Percentiles rank a stretch among this genome's conserved stretches.
Conservation (phyloP, 305 asterid genomes). For the Fraxinus baroniana region DNA sequence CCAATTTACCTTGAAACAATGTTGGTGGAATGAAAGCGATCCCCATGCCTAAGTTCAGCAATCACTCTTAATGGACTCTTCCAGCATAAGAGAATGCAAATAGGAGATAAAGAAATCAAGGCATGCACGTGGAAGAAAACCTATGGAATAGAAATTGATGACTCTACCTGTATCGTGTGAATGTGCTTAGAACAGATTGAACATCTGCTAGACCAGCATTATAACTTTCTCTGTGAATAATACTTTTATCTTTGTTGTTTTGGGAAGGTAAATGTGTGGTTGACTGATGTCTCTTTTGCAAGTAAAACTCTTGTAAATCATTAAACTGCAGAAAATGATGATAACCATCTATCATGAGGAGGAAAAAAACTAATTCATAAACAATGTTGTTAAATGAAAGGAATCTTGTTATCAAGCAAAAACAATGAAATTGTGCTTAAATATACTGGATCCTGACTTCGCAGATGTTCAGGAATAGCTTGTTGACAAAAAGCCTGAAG, state of each 20-base stretch:
- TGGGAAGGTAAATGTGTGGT: conserved; percentile 38
- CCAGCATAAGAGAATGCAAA: conserved; percentile 21
- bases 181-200: conserved; percentile 69
- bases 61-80: conserved; percentile 80
- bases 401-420: not conserved
- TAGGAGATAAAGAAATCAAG: conserved; percentile 23
- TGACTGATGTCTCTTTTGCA: conserved; percentile 67
- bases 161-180: conserved; percentile 72
- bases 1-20: conserved; percentile 70
- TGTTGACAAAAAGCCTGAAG: not conserved
- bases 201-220: conserved; percentile 67
- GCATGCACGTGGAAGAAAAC: conserved; percentile 12
- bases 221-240: conserved; percentile 55
- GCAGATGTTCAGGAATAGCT: not conserved
- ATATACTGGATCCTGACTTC: not conserved
- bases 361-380: not conserved
- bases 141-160: conserved; percentile 10
- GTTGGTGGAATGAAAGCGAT: conserved; percentile 78
- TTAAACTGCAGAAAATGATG: conserved; percentile 45
- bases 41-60: conserved; percentile 82
- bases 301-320: conserved; percentile 79
- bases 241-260: conserved; percentile 38
- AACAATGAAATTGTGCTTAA: not conserved
- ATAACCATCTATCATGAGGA: conserved; percentile 19
- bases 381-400: not conserved